Base-by-base conservation (phyloP, 306 rosid species). In the Psophocarpus tetragonolobus region DNA sequence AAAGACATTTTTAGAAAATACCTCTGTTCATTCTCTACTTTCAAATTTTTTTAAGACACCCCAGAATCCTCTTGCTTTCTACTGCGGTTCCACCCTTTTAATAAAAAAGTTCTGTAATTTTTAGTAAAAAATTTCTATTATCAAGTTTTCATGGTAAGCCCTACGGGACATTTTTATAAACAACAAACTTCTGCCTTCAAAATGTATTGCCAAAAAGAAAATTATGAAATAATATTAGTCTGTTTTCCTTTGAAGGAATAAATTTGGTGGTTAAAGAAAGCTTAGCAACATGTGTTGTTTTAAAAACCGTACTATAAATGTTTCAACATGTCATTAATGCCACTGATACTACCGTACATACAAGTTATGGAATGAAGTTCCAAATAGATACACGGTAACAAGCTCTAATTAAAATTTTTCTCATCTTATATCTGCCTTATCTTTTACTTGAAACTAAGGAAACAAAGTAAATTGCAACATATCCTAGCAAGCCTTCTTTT, bases 391-490 rank as follows among this genome's bases (percentile, higher is more conserved):
- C 17, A 48, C 17, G 23, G 17, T 48, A 6, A 56, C 14, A 24
- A 56, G 14, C 23, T 53, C 29, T 21, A 21, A 53, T 8, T 38
- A 38, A 38, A 13, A 2, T 38, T 38, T n/a, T 33, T 33, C 6
- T 33, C 15, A 23, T 29, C 45, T 3, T 7, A 32, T 8, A 8
- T 10, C n/a, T 36, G 48, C 50, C 11, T 20, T 64, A 8, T 64
- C 50, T 30, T 50, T 20, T 35, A 33, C 35, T 74, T 87, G 50
- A 87, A 86, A 1, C 20, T 26, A 21, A 23, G 87, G 86, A 80
- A 91, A 91, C 82, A 81, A 91, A 48, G 15, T 56, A 56, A 73
- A 57, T 26, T 12, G 20, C 30, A 58, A 27, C 30, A n/a, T n/a
- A n/a, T n/a, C n/a, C n/a, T n/a, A n/a, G n/a, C n/a, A n/a, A n/a